Percentiles rank a stretch among this genome's conserved stretches.
Evolutionary conservation across 1,139 yeast genomes (phyloP).

Genomic region (Candida mesenterica): DNA sequence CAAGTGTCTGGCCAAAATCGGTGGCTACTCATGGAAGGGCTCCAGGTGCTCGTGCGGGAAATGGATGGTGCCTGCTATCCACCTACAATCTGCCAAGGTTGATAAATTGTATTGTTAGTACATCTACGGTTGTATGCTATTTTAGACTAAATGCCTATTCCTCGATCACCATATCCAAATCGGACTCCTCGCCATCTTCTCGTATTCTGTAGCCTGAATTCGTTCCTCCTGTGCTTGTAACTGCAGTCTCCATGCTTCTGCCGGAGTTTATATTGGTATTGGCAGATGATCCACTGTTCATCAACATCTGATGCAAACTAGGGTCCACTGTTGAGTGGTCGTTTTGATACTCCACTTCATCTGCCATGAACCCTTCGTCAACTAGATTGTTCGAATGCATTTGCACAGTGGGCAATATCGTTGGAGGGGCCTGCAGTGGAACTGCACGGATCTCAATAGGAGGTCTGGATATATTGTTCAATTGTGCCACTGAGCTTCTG

Average conservation of each 20-base stretch:
- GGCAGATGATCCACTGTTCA: slow-evolving; percentile 18
- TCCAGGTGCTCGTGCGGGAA: slow-evolving; percentile 91
- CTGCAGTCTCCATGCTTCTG: slow-evolving; percentile 19
- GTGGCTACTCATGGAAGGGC: slow-evolving; percentile 95
- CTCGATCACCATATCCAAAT: slow-evolving; percentile 53
- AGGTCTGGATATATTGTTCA: not conserved
- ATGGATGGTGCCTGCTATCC: slow-evolving; percentile 95
- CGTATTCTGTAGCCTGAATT: slow-evolving; percentile 11
- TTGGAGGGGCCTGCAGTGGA: not conserved
- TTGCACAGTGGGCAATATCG: slow-evolving; percentile 8
- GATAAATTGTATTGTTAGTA: slow-evolving; percentile 48
- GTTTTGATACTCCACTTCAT: slow-evolving; percentile 55
- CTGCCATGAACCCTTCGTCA: slow-evolving; percentile 51
- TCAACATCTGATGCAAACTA: slow-evolving; percentile 16
- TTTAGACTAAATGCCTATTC: slow-evolving; percentile 16
- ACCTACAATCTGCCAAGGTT: slow-evolving; percentile 75
- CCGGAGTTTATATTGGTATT: slow-evolving; percentile 17
- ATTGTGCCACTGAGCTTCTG: not conserved
- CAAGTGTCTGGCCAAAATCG: slow-evolving; percentile 77
- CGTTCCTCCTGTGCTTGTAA: slow-evolving; percentile 15
- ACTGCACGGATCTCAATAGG: not conserved
- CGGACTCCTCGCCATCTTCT: slow-evolving; percentile 30
- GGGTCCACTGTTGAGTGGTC: slow-evolving; percentile 37
- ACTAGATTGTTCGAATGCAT: slow-evolving; percentile 13
- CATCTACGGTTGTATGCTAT: not conserved